Evolutionary conservation across 768 basidiomycete species (phyloP), one percentile per base, ranked within the genome.

Genomic region (Amanita pallidorosea): DNA sequence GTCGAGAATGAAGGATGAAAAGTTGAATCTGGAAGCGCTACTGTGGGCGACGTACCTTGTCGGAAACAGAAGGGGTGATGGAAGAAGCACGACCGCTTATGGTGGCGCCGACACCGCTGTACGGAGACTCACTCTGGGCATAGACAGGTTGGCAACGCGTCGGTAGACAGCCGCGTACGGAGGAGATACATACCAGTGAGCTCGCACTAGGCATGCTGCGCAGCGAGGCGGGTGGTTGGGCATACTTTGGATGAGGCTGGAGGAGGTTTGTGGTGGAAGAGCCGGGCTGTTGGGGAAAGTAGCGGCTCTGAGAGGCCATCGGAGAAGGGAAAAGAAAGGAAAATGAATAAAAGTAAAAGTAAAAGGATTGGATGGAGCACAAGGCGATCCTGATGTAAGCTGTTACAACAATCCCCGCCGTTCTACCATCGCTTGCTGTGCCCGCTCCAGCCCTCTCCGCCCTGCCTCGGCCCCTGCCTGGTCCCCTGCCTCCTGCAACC

Each of bases 261-360:
- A 81, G 65, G 48, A 82, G 75, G 59, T 70, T 77, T 29, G 75
- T 64, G 6, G 76, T 74, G 4, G 81, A 82, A 5, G 77, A 69
- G 54, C 42, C 34, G 11, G 67, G 63, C 43, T 62, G 59, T 20
- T 67, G 63, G 54, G 64, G 62, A 57, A 69, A 67, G 58, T 73
- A 70, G 52, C 66, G 70, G 47, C 67, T 67, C 52, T 72, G 70
- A 52, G 58, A 61, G 45, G 67, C 58, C 68, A 69, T 68, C 46
- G 55, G 48, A 51, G 41, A 51, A 33, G 46, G 38, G 44, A 44
- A 51, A 55, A 47, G 56, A 47, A 52, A 56, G 51, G 55, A 49
- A 54, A 27, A 27, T n/a, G 27, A 27, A 7, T 7, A 27, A 27
- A 27, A 37, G 22, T 18, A 9, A 27, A 23, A n/a, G n/a, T 47